Evolutionary conservation across 176 grass and related monocot genomes (phyloP).

Genomic region (Aegilops sharonensis): DNA sequence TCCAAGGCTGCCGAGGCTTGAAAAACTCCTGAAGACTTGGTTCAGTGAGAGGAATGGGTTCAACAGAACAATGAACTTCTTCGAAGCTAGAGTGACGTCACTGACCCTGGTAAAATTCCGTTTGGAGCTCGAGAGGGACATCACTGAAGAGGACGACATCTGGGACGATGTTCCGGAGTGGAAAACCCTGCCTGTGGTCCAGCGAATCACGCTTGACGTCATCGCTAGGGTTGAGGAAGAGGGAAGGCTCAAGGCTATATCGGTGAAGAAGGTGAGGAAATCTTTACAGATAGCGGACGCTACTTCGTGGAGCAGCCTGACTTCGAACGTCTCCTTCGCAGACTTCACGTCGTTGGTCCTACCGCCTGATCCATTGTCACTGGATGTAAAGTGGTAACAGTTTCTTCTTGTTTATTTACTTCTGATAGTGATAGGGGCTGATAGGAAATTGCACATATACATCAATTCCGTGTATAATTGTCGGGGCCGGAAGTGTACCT

Average conservation of each 20-base stretch:
- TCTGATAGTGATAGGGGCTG: slow-evolving; percentile 22
- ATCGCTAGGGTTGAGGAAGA: slow-evolving; percentile 65
- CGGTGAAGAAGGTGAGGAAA: slow-evolving; percentile 62
- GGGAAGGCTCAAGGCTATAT: slow-evolving; percentile 51
- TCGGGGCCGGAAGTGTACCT: slow-evolving; percentile 9
- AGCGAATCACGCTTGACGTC: slow-evolving; percentile 50
- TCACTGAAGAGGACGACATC: slow-evolving; percentile 48
- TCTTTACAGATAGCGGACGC: slow-evolving; percentile 47
- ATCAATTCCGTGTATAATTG: slow-evolving; percentile 38
- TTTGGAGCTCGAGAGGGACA: slow-evolving; percentile 70
- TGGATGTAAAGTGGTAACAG: slow-evolving; percentile 87
- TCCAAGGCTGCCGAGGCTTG: slow-evolving; percentile 57
- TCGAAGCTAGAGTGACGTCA: slow-evolving; percentile 65
- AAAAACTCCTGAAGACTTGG: slow-evolving; percentile 53
- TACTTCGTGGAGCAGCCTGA: slow-evolving; percentile 70
- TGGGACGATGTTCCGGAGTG: slow-evolving; percentile 60
- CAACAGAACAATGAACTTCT: slow-evolving; percentile 47
- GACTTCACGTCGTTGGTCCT: slow-evolving; percentile 63
- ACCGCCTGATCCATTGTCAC: slow-evolving; percentile 68
- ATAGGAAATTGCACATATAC: slow-evolving; percentile 44
- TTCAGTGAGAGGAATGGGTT: slow-evolving; percentile 34
- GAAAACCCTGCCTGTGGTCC: slow-evolving; percentile 64
- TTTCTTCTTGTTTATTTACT: not conserved
- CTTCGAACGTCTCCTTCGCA: slow-evolving; percentile 85
- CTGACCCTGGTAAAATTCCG: slow-evolving; percentile 56